Base-by-base conservation (phyloP, 495 filamentous ascomycete species). In the Penicillium steckii region DNA sequence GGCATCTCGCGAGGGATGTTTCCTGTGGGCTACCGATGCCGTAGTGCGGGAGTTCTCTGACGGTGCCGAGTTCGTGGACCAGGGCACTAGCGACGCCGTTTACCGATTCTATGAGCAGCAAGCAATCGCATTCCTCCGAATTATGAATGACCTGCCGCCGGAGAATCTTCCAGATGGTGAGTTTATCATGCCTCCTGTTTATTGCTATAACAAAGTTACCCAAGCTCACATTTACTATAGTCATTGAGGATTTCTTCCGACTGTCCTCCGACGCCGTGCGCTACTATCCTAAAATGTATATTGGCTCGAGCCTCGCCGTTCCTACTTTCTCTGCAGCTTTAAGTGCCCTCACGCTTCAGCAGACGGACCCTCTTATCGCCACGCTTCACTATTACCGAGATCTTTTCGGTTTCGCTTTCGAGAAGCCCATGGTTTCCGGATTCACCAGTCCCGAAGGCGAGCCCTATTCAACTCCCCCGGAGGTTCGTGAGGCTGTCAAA, bases 201-300 rank as follows among this genome's bases (percentile, higher is more conserved):
- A 13, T 17, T 37, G 6, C 15, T 37, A 37, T 17, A 37, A 18
- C n/a, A n/a, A n/a, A n/a, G n/a, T n/a, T n/a, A n/a, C n/a, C n/a
- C n/a, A 19, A 24, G 23, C 30, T 15, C 35, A 13, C 12, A 19
- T 8, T 26, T 18, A n/a, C 27, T 44, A 23, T 37, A 85, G 91
- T 99, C 47, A 97, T 97, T 61, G 94, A 99, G 71, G 94, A 99
- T 65, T 99, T 96, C 74, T 99, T 94, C 79, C 90, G 94, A 23
- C 81, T 99, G 12, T 82, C 90, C 4, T 85, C 87, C 10, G 92
- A 97, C 70, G 91, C 91, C 18, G 79, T 96, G 15, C 85, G 96
- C 53, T 99, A 91, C 71, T 95, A 95, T 65, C 89, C 95, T 30
- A 80, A 88, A 56, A 85, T 85, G 51, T 80, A 91, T 35, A 86